Evolutionary conservation across 2,329 filamentous ascomycete genomes (phyloP), one percentile per base, ranked within the genome.

Genomic region (Penicillium rolfsii): DNA sequence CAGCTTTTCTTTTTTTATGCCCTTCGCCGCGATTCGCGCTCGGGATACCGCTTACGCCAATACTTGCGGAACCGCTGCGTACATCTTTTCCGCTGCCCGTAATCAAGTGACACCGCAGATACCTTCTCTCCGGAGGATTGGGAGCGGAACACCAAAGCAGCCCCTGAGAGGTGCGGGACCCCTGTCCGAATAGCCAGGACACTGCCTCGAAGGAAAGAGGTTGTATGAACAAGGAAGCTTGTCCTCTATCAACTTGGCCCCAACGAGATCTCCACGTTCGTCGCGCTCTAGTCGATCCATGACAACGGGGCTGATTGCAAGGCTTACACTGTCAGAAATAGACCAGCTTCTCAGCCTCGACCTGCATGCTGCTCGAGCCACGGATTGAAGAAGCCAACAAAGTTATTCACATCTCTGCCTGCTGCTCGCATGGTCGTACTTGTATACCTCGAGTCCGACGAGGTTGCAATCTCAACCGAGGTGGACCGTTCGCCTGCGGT

Each of bases 61-160:
- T 52, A 57, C 43, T 52, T 59, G 53, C 49, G 62, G 52, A 52
- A 40, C 38, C 40, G 46, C 7, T 52, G 26, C 28, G 26, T 38
- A 38, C 30, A 36, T 41, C n/a, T 49, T 48, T 58, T 52, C 57
- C 55, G 26, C 24, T 45, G 57, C 40, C 56, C 46, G 59, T 62
- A 55, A 54, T 40, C 33, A 22, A 66, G 64, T 68, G 40, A 64
- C 59, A 67, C 63, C 8, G 33, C 50, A 58, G 49, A 30, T 35
- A 26, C 33, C 8, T 22, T 24, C 45, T 35, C 49, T 53, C 41
- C 57, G 30, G 49, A 45, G 30, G 58, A 55, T 61, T 60, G 46
- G 40, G 36, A 24, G 28, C 38, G 41, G 52, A 56, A 54, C 41
- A 48, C 41, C 50, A 46, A 30, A 28, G 36, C 41, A 36, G 28